Percentiles rank a stretch among this genome's conserved stretches.
Conservation (phyloP, 208 protist genomes). For the Trypanosomatidae sp. region DNA sequence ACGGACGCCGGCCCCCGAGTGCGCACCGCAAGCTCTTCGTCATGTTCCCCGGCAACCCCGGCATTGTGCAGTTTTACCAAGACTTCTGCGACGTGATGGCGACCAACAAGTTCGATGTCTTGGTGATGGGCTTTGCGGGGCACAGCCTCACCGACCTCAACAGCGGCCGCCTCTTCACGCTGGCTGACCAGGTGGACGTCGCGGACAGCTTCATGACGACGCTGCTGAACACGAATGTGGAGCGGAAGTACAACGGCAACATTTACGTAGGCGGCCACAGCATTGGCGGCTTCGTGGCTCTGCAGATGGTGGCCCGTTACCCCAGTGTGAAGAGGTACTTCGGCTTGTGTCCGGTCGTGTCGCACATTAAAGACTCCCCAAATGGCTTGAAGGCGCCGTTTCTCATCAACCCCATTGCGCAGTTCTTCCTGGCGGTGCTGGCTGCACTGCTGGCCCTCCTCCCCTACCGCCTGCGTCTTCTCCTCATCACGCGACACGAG, state of each 20-base stretch:
- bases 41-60: conserved; percentile 76
- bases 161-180: conserved; percentile 48
- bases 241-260: conserved; percentile 38
- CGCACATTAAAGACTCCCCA: conserved; percentile 48
- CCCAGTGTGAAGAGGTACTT: conserved; percentile 54
- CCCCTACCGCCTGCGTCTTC: conserved; percentile 17
- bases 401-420: conserved; percentile 30
- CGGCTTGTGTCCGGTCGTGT: conserved; percentile 67
- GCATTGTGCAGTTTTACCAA: conserved; percentile 71
- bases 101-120: conserved; percentile 42
- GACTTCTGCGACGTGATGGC: conserved; percentile 35
- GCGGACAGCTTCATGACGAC: conserved; percentile 45
- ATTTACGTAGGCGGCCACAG: conserved; percentile 79
- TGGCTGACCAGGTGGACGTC: conserved; percentile 72
- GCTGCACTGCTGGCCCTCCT: conserved; percentile 35
- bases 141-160: conserved; percentile 71
- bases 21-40: conserved; percentile 38
- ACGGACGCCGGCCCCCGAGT: conserved; percentile 8
- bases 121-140: conserved; percentile 78
- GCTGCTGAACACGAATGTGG: conserved; percentile 20
- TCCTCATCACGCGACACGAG: conserved; percentile 21
- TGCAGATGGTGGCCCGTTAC: conserved; percentile 60
- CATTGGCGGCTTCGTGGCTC: conserved; percentile 72
- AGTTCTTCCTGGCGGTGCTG: conserved; percentile 29
- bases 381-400: conserved; percentile 51